Evolutionary conservation across 2,329 filamentous ascomycete genomes (phyloP), one percentile per base, ranked within the genome.

Genomic region (Scedosporium apiospermum): DNA sequence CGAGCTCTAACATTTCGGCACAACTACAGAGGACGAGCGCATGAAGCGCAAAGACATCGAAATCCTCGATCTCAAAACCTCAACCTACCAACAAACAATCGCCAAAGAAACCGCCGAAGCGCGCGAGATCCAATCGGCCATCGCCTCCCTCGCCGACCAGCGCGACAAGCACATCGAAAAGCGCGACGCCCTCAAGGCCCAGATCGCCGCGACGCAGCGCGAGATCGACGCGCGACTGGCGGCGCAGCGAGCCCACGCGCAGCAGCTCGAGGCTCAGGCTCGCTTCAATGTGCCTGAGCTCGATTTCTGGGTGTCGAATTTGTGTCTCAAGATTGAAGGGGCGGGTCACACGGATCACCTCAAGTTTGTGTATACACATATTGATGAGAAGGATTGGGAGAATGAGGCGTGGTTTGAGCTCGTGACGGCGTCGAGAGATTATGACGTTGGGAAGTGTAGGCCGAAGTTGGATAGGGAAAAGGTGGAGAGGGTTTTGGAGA

Each of bases 381-480:
- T 98, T 57, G 87, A 96, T 71, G 91, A 96, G 77, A 85, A 86
- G 69, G 88, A 95, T 71, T 93, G 90, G 88, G 90, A 93, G 68
- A 83, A 87, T 64, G 93, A 98, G 77, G 92, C 90, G 14, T 96
- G 90, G 87, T 98, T 99, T 72, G 93, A 98, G 77, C 79, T 99
- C 63, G 87, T 89, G 67, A 96, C 90, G 57, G 85, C 86, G 42
- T 86, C 85, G 66, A 81, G 90, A 64, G 93, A 96, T 69, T 98
- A 97, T 74, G 89, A 90, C 66, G 88, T 98, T 44, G 83, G 87
- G 64, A 88, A 90, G 68, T 89, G 88, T 69, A 82, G 89, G 71
- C 95, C 95, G 12, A 93, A 91, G 76, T 77, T 96, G 66, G 90
- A 96, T 71, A 79, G 82, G 65, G 90, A 92, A 65, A 88, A 87